phyloP scores from a whole-genome alignment of 1,284 basidiomycete species.

The Cutaneotrichosporon cavernicola region DNA sequence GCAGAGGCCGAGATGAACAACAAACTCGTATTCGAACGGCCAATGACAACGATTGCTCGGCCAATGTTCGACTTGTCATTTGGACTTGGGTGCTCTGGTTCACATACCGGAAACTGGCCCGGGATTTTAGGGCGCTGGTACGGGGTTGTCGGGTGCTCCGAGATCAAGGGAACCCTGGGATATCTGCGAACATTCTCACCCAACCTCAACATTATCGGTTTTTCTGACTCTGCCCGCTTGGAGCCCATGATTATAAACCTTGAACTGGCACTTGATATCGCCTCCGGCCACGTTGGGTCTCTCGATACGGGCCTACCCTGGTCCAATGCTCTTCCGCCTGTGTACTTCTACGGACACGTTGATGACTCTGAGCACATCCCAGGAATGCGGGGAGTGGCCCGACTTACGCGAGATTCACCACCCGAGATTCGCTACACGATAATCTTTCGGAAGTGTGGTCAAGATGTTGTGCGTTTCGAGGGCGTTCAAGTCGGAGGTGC shows the following conservation, averaged over 20 bases:
- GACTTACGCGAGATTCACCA: constrained; percentile 45
- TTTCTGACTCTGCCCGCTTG: not conserved
- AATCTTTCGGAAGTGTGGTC: constrained; percentile 41
- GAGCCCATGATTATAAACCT: not conserved
- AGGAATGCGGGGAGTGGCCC: constrained; percentile 26
- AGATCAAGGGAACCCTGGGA: not conserved
- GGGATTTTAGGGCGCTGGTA: not conserved
- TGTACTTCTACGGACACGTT: constrained; percentile 40
- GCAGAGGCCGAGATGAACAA: not conserved
- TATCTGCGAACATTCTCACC: not conserved
- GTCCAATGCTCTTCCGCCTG: constrained; percentile 35
- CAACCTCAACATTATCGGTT: not conserved
- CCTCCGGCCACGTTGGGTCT: not conserved
- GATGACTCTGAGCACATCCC: not conserved
- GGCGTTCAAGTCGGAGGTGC: constrained; percentile 45
- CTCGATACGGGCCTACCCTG: constrained; percentile 30
- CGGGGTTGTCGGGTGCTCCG: not conserved
- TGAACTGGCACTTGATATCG: not conserved
- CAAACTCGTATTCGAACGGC: too few relatives aligned
- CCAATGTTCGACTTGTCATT: not conserved
- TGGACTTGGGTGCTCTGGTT: not conserved
- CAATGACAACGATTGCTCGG: not conserved
- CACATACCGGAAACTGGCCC: not conserved
- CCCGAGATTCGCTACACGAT: constrained; percentile 48
- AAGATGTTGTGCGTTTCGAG: constrained; percentile 33